phyloP scores from a whole-genome alignment of 352 stramenopile species.

The Pythium guiyangense region DNA sequence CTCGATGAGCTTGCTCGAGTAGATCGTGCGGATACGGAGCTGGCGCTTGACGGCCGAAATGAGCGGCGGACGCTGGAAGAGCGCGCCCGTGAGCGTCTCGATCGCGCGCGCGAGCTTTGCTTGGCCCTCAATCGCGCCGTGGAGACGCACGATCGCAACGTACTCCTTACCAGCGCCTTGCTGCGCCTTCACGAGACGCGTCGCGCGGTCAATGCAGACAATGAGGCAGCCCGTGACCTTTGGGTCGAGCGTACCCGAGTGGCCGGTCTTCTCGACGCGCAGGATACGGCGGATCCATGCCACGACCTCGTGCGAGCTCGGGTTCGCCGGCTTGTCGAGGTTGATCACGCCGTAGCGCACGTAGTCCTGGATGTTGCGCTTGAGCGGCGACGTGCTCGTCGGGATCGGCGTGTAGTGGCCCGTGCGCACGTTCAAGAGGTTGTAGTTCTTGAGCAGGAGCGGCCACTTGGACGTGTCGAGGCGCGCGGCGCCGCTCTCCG shows the following conservation, averaged over 20 bases:
- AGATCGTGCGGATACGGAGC: constrained; percentile 99
- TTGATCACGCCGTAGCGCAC: constrained; percentile 99
- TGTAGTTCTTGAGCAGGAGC: constrained; percentile 99
- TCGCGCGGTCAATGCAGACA: constrained; percentile 99
- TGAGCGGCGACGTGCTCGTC: constrained; percentile 94
- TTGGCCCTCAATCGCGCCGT: constrained; percentile 93
- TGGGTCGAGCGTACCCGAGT: constrained; percentile 98
- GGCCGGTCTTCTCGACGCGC: constrained; percentile 99
- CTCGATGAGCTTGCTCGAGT: constrained; percentile 98
- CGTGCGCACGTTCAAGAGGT: constrained; percentile 97
- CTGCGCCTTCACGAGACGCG: constrained; percentile 86
- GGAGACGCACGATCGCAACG: constrained; percentile 96
- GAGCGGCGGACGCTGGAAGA: constrained; percentile 99
- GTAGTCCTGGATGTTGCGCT: constrained; percentile 97
- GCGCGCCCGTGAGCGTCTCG: constrained; percentile 97
- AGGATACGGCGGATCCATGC: constrained; percentile 99
- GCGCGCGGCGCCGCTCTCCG: constrained; percentile 81
- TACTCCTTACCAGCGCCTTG: constrained; percentile 99
- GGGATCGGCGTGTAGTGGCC: constrained; percentile 99
- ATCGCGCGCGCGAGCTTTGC: constrained; percentile 93
- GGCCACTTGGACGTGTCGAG: constrained; percentile 98
- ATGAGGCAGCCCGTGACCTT: constrained; percentile 99
- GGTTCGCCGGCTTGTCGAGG: constrained; percentile 99
- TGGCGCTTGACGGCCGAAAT: constrained; percentile 99
- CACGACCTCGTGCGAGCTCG: constrained; percentile 99